Base-by-base conservation (phyloP, 2,329 filamentous ascomycete species). In the Epichloe gansuensis region DNA sequence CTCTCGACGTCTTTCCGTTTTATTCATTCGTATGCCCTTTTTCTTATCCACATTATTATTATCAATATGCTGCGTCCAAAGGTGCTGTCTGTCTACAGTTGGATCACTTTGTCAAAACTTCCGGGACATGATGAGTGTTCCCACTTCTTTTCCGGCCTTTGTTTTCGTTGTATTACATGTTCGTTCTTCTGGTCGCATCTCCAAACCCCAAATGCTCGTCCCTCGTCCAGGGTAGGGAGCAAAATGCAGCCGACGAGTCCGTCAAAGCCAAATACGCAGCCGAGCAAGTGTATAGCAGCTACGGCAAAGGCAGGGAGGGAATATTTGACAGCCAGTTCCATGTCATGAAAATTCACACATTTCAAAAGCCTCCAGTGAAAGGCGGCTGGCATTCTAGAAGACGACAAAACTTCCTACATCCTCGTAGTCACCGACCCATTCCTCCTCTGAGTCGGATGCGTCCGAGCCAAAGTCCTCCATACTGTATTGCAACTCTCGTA, bases 401-500 rank as follows among this genome's bases (percentile, higher is more conserved):
- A 67, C 60, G n/a, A 67, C 59, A 17, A 59, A 52, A 42, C 64
- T 62, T 35, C 69, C 73, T 35, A 75, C 73, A 54, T 77, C 75
- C 46, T 77, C 74, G 38, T 73, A 68, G 48, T 80, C 77, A 4
- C 78, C 80, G 48, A 81, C 74, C 79, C 76, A 80, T 34, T 80
- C 77, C 1, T 72, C 76, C 67, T 79, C 77, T 3, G 71, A 72
- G 39, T 80, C 75, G 38, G 80, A 76, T 53, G 78, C 75, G 3
- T 73, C 74, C 3, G 72, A 68, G 67, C 86, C 67, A 13, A 91
- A 91, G 63, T 91, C 86, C 1, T 77, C 80, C 72, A 89, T 87
- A 23, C 76, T 76, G 57, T 77, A 87, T 55, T 85, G 81, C 25
- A 77, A 70, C 67, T 89, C 86, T 2, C 75, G 75, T 5, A 83